phyloP scores from a whole-genome alignment of 1,284 basidiomycete genomes.

The Waitea zeae region DNA sequence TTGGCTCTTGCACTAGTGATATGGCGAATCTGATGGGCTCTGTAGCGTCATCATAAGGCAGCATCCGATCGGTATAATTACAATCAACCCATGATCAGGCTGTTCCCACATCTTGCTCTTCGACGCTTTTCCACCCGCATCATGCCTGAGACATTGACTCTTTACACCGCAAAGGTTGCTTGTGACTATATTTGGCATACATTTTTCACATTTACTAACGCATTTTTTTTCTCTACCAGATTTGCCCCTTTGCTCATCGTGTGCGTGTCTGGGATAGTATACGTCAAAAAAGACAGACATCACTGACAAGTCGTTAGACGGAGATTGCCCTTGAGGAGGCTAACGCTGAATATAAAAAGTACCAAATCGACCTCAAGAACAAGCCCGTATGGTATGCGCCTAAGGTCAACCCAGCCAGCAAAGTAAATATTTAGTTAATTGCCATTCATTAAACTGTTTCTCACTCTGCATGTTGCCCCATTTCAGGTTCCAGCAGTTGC shows the following conservation, averaged over 20 bases:
- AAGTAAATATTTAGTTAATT: slow-evolving; percentile 22
- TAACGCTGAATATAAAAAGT: slow-evolving; percentile 26
- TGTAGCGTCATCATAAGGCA: no score
- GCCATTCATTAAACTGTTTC: not conserved
- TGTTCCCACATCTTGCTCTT: no score
- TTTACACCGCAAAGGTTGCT: slow-evolving; percentile 28
- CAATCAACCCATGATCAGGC: no score
- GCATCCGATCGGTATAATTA: no score
- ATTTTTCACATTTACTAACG: not conserved
- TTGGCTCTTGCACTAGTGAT: no score
- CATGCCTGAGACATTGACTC: slow-evolving; percentile 22
- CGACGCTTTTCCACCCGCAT: no score
- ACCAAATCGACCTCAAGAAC: slow-evolving; percentile 36
- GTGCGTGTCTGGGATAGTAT: slow-evolving; percentile 12
- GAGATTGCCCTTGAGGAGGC: slow-evolving; percentile 42
- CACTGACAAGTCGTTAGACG: slow-evolving; percentile 20
- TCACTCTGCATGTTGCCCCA: not conserved
- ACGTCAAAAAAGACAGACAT: not conserved
- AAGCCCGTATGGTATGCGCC: slow-evolving; percentile 50
- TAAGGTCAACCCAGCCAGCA: slow-evolving; percentile 43
- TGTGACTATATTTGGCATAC: not conserved
- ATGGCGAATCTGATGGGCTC: no score
- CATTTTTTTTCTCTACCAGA: slow-evolving; percentile 11
- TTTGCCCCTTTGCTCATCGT: slow-evolving; percentile 29
- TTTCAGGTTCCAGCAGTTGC: slow-evolving; percentile 34